Conservation (phyloP, 2,329 filamentous ascomycete species). For the Esteya vermicola region DNA sequence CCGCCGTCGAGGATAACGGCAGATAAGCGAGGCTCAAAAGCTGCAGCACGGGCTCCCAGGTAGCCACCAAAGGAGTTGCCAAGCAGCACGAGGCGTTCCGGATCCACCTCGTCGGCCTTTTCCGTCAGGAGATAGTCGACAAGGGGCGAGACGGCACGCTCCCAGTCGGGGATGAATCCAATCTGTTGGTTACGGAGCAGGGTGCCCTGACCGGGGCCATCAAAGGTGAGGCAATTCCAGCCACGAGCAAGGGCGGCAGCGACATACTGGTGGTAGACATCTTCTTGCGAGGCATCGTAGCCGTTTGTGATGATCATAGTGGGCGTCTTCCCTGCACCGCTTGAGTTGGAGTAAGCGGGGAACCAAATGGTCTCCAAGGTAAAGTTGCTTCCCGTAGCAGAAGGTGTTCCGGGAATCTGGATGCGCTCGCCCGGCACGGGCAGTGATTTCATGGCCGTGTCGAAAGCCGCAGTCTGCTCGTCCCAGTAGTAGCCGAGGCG, state of each 20-base stretch:
- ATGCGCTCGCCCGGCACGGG: constrained; percentile 17
- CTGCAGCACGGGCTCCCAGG: constrained; percentile 24
- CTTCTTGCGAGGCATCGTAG: constrained; percentile 28
- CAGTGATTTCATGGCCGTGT: constrained; percentile 15
- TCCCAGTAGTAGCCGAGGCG: constrained; percentile 17
- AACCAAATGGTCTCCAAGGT: constrained; percentile 20
- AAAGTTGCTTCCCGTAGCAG: too few species aligned
- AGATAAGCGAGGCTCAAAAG: constrained; percentile 25
- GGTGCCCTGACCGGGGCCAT: constrained; percentile 28
- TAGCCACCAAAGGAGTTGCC: constrained; percentile 27
- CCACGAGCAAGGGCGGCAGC: constrained; percentile 23
- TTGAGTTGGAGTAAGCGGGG: constrained; percentile 4
- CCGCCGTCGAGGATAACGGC: constrained; percentile 25
- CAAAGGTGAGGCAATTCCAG: constrained; percentile 27
- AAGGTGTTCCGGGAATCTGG: constrained; percentile 12
- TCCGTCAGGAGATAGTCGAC: constrained; percentile 20
- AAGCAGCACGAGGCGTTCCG: constrained; percentile 19
- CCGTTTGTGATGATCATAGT: constrained; percentile 27
- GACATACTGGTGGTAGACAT: constrained; percentile 23
- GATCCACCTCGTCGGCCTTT: constrained; percentile 15
- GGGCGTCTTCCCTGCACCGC: constrained; percentile 15
- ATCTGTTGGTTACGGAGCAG: constrained; percentile 24
- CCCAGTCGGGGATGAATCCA: constrained; percentile 30
- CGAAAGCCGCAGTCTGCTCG: constrained; percentile 16
- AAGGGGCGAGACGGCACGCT: constrained; percentile 22